phyloP scores from a whole-genome alignment of 257 asterid genomes.

The Lavandula angustifolia region DNA sequence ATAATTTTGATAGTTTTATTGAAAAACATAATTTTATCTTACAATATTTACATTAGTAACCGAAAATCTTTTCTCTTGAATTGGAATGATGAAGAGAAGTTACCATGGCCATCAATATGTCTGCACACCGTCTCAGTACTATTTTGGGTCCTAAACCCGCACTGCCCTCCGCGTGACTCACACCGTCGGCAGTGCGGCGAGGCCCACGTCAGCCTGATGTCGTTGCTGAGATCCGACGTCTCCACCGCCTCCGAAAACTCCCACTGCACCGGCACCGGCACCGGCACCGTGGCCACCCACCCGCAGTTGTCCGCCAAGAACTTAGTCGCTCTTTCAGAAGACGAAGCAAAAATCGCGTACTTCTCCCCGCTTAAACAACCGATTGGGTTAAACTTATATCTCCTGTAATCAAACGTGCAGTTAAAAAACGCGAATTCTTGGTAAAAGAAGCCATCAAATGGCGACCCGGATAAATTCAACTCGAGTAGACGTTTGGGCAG shows the following conservation, averaged over 20 bases:
- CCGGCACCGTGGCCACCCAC: constrained; percentile 41
- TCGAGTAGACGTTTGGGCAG: constrained; percentile 52
- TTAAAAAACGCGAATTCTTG: constrained; percentile 49
- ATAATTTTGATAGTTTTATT: too few relatives aligned
- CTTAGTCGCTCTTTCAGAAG: constrained; percentile 25
- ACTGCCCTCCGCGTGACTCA: constrained; percentile 45
- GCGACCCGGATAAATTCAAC: constrained; percentile 56
- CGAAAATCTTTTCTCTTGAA: too few relatives aligned
- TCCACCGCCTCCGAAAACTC: constrained; percentile 34
- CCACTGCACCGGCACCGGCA: constrained; percentile 63
- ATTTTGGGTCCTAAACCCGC: constrained; percentile 38
- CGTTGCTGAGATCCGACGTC: constrained; percentile 51
- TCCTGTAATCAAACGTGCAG: constrained; percentile 42
- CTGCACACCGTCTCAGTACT: constrained; percentile 41
- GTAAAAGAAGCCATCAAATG: constrained; percentile 35
- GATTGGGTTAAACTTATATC: constrained; percentile 36
- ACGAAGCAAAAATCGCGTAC: constrained; percentile 50
- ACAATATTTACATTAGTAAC: too few relatives aligned
- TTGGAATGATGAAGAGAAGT: background rate
- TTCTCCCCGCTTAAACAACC: constrained; percentile 49
- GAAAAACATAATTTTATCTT: too few relatives aligned
- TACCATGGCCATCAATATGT: constrained; percentile 34
- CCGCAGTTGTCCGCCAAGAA: constrained; percentile 41
- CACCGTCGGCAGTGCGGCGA: constrained; percentile 51
- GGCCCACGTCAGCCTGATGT: constrained; percentile 45